Base-by-base conservation (phyloP, 2,329 filamentous ascomycete genomes). In the Talaromyces funiculosus region DNA sequence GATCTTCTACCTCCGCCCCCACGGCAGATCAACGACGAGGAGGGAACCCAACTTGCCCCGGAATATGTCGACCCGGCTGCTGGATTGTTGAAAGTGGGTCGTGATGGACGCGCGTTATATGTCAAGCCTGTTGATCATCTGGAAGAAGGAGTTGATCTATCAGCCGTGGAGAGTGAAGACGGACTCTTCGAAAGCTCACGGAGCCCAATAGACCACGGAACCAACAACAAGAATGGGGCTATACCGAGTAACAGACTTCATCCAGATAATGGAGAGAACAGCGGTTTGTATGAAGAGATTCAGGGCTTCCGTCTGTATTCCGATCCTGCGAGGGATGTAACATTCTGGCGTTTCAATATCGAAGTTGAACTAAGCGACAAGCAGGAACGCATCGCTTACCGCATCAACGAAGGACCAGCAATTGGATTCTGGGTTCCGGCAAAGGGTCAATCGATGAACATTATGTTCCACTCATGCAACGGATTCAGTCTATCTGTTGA, bases 381-480 rank as follows among this genome's bases (percentile, higher is more conserved):
- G 61, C 90, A 97, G 74, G 86, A 92, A 68, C 88, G 93, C 40
- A 89, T 99, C 64, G 93, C 92, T 0, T 99, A 99, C 75, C 90
- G 92, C 58, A 96, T 99, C 78, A 99, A 99, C 70, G 84, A 88
- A 51, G 93, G 94, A 0, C 92, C 93, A 5, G 86, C 90, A 2
- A 86, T 90, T 57, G 90, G 89, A 1, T 99, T 99, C 73, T 99
- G 94, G 93, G 91, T 99, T 0, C 94, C 95, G 4, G 89, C 88
- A 33, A 84, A 82, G 54, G 88, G 86, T 16, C 83, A 96, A 72
- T 85, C 89, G 2, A 99, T 99, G 94, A 97, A 97, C 77, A 90
- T 97, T 72, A 96, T 97, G 92, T 99, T 97, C 77, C 85, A 97
- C 78, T 96, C 90, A 72, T 96, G 94, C 79, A 99, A 99, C 72